Evolutionary conservation across 2,329 filamentous ascomycete genomes (phyloP), one percentile per base, ranked within the genome.

Genomic region (Talaromyces funiculosus): DNA sequence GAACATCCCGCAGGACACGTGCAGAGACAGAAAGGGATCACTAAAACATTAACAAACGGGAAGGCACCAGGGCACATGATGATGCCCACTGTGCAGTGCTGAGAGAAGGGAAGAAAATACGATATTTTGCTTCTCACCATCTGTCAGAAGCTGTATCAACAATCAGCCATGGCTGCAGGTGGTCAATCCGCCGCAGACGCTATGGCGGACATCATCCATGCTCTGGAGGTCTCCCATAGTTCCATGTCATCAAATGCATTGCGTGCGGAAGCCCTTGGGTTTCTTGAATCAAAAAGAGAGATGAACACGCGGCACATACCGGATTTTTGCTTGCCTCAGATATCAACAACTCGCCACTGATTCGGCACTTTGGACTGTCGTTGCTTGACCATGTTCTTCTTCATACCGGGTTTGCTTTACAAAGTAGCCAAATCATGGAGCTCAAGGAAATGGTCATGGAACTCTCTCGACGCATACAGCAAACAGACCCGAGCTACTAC

Each of bases 351-450:
- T 84, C 90, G 58, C 85, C 90, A 42, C 84, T 94, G 59, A 89
- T 97, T 60, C 89, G 94, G 67, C 92, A 97, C 77, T 99, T 95
- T 74, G 94, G 92, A 61, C 83, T 99, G 33, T 95, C 92, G 29
- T 82, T 99, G 60, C 84, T 99, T 66, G 93, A 97, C 70, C 89
- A 95, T 75, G 87, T 90, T 49, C 88, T 97, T 72, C 90, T 88
- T 67, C 92, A 96, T 75, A 86, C 85, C 67, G 96, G 92, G 85
- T 83, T 86, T 37, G 84, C 88, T 53, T 92, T 92, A 69, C 84
- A 82, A 20, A 75, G 81, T 29, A 84, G 86, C 22, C 87, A 96
- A 73, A 85, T 86, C 18, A 77, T 79, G 29, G 83, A 84, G 57
- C 77, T 99, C 59, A 85, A 90, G 54, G 81, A 81, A 61, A 94